A percentile compares a stretch with the other conserved stretches of the same genome.
These are phyloP conservation scores for Ophiostoma novo-ulmi DNA, from an alignment of 2,329 filamentous ascomycete genomes.

Conservation along the genomic window DNA sequence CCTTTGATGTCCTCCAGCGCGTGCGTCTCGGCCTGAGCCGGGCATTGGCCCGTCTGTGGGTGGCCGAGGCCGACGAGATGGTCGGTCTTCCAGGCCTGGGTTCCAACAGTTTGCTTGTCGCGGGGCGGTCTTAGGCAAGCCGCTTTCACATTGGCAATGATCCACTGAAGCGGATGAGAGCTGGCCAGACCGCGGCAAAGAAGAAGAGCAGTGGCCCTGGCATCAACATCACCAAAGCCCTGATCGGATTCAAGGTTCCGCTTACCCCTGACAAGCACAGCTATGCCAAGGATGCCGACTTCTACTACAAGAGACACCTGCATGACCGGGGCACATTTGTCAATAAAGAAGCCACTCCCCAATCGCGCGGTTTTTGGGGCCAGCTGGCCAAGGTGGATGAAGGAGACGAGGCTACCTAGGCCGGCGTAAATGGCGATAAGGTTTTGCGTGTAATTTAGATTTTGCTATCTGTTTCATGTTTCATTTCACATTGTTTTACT, in stretches of 20 bases:
- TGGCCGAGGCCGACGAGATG: conserved; percentile 55
- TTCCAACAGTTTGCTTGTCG: background rate
- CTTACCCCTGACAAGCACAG: too few relatives aligned
- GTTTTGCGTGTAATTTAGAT: background rate
- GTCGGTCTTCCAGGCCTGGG: conserved; percentile 16
- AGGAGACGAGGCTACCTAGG: background rate
- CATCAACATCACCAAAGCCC: too few relatives aligned
- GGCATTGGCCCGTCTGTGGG: conserved; percentile 66
- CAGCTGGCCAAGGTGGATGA: background rate
- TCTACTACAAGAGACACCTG: background rate
- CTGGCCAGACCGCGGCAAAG: background rate
- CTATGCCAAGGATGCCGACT: background rate
- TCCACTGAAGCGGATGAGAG: background rate
- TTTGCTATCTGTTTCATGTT: background rate
- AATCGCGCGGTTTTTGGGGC: background rate
- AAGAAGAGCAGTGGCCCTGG: too few relatives aligned
- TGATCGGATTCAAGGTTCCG: too few relatives aligned
- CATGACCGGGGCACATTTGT: background rate
- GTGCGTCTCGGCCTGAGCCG: conserved; percentile 68
- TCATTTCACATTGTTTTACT: background rate
- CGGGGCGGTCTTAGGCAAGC: conserved; percentile 20
- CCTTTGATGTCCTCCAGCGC: conserved; percentile 64
- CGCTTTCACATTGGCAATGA: background rate
- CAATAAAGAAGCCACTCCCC: background rate
- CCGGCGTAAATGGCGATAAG: background rate